Evolutionary conservation across 2,329 filamentous ascomycete genomes (phyloP), one percentile per base, ranked within the genome.

Genomic region (Ceratocystis papillata): DNA sequence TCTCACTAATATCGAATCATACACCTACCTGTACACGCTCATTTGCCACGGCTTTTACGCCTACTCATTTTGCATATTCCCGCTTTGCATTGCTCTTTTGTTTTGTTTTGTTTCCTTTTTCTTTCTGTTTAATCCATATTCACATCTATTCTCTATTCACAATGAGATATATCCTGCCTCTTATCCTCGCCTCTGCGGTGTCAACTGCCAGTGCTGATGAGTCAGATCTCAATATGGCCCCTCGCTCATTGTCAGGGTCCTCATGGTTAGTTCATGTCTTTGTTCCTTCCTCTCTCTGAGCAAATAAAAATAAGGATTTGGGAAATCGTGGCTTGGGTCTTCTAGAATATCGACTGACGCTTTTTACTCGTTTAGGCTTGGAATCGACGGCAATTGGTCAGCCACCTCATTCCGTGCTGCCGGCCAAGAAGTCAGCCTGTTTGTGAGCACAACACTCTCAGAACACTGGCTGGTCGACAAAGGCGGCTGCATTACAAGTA

Each of bases 311-410:
- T 3, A 3, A 12, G 37, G 10, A 41, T 12, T 41, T 41, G 37
- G 10, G 10, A 12, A 41, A 41, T 12, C 10, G 37, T 44, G 44
- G 60, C 60, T 62, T 62, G 37, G 10, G 12, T 41, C 37, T 41
- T 10, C 53, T 33, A n/a, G 17, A 33, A 8, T 20, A 10, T 45
- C 37, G 28, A 53, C 55, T 62, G 46, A 65, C 41, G 22, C 28
- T 15, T 17, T 60, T 30, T 8, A 44, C 20, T 37, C 3, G 10
- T 45, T 22, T 55, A 85, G 83, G 83, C 79, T 82, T 68, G 85
- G 85, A 61, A 79, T 82, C 69, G 87, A 89, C 72, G 87, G 87
- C 8, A 80, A 80, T 69, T 92, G 88, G 88, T 90, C 87, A 17
- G 83, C 86, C 5, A 83, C 89, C 69, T 79, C 78, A 12, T 77